Evolutionary conservation across 345 rosid genomes (phyloP).

Genomic region (Acer saccharum): DNA sequence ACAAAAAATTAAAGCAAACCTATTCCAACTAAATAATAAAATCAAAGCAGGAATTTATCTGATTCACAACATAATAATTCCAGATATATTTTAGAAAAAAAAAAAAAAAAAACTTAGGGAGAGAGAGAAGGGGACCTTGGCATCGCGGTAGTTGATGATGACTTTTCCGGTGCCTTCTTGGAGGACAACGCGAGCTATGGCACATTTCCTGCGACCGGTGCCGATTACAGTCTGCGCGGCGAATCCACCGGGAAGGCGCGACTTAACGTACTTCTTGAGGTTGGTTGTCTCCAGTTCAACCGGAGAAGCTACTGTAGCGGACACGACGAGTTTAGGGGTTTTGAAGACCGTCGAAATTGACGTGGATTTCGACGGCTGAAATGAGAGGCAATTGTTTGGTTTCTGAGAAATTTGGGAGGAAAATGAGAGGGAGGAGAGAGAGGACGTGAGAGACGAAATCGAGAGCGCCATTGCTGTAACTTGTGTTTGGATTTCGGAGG

Average conservation of each 20-base stretch:
- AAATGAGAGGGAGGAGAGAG: slow-evolving; percentile 78
- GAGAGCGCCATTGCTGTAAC: slow-evolving; percentile 52
- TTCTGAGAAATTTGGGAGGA: slow-evolving; percentile 67
- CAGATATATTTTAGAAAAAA: background rate
- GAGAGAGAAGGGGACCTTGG: slow-evolving; percentile 45
- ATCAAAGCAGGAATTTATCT: too few species aligned
- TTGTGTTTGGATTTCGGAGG: background rate
- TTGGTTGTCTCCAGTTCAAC: slow-evolving; percentile 45
- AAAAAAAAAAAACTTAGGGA: background rate
- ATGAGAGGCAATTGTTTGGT: slow-evolving; percentile 36
- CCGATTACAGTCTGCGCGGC: slow-evolving; percentile 86
- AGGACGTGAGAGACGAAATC: slow-evolving; percentile 58
- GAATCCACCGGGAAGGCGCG: slow-evolving; percentile 91
- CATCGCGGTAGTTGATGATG: slow-evolving; percentile 84
- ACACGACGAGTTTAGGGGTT: slow-evolving; percentile 40
- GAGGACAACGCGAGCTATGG: slow-evolving; percentile 89
- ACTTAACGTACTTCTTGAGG: slow-evolving; percentile 73
- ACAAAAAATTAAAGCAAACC: background rate
- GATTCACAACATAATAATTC: too few species aligned
- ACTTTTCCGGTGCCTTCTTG: slow-evolving; percentile 92
- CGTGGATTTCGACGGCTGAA: slow-evolving; percentile 32
- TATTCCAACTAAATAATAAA: background rate
- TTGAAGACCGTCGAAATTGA: slow-evolving; percentile 35
- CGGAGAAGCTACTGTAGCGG: slow-evolving; percentile 57
- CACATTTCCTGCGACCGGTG: slow-evolving; percentile 90